These are phyloP conservation scores for Colletotrichum scovillei DNA, from an alignment of 2,329 filamentous ascomycete genomes.

Conservation along the genomic window DNA sequence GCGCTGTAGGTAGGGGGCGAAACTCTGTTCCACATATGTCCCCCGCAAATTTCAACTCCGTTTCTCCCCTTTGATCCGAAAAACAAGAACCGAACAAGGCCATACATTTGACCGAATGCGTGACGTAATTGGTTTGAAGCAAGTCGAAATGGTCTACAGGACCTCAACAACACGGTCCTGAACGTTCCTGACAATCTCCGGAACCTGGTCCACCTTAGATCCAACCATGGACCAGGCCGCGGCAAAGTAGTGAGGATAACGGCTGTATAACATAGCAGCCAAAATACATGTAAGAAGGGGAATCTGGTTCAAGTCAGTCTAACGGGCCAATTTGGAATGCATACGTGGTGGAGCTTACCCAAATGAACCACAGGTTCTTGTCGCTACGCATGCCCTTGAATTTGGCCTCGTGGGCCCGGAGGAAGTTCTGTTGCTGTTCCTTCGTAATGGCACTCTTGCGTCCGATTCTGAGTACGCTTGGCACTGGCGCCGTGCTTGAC, in stretches of 20 bases:
- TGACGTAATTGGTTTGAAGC: background rate
- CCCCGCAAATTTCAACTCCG: conserved; percentile 27
- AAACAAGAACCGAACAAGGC: conserved; percentile 13
- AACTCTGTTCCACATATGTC: conserved; percentile 13
- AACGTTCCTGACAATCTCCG: conserved; percentile 29
- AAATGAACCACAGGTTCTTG: conserved; percentile 75
- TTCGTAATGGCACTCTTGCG: conserved; percentile 72
- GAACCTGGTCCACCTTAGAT: conserved; percentile 31
- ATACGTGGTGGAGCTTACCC: conserved; percentile 59
- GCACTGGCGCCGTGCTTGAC: conserved; percentile 35
- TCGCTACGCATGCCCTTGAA: conserved; percentile 73
- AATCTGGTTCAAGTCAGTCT: conserved; percentile 53
- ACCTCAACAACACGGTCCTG: conserved; percentile 42
- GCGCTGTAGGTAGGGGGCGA: conserved; percentile 1
- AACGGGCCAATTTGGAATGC: too few relatives aligned
- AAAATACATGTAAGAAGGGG: conserved; percentile 61
- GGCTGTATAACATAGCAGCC: conserved; percentile 61
- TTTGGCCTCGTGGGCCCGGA: conserved; percentile 70
- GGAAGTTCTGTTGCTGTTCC: conserved; percentile 73
- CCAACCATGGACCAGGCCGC: conserved; percentile 33
- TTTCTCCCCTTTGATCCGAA: conserved; percentile 22
- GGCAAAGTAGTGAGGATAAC: conserved; percentile 59
- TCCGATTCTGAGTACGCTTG: conserved; percentile 66
- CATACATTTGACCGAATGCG: background rate
- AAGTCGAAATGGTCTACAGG: conserved; percentile 5